Percentiles rank a stretch among this genome's conserved stretches.
Conservation (phyloP, 2,329 filamentous ascomycete genomes). For the Claviceps digitariae region DNA sequence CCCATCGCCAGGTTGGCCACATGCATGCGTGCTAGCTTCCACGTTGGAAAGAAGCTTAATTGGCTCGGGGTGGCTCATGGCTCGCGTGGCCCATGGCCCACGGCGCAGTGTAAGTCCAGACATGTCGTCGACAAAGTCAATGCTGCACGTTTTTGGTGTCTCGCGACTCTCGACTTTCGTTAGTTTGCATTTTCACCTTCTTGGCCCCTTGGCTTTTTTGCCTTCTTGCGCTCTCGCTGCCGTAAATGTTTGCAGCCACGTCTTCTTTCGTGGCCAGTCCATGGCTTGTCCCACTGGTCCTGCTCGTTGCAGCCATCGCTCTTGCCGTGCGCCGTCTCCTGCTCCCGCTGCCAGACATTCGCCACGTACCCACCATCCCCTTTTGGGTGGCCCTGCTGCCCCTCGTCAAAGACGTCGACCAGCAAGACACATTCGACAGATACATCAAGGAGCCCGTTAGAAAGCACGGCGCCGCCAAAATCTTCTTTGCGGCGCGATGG, state of each 20-base stretch:
- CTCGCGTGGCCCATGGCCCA: not conserved
- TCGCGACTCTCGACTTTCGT: not conserved
- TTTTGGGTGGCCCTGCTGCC: slow-evolving; percentile 30
- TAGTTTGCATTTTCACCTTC: not conserved
- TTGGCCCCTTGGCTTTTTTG: not conserved
- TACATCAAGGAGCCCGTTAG: slow-evolving; percentile 25
- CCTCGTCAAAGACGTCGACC: slow-evolving; percentile 28
- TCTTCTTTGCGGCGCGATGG: slow-evolving; percentile 36
- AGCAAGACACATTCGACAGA: slow-evolving; percentile 24
- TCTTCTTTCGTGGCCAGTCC: not conserved
- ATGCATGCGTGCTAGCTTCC: too few relatives aligned
- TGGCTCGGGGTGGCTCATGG: not conserved
- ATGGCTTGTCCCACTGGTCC: not conserved
- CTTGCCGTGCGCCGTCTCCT: slow-evolving; percentile 7
- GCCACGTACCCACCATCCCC: slow-evolving; percentile 28
- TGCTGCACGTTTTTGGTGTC: not conserved
- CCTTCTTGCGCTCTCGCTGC: not conserved
- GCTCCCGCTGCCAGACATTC: slow-evolving; percentile 13
- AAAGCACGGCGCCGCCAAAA: slow-evolving; percentile 30
- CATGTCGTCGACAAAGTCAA: not conserved
- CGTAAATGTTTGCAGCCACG: not conserved
- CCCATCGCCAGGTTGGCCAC: too few relatives aligned
- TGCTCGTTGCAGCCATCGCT: not conserved
- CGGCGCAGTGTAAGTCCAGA: not conserved
- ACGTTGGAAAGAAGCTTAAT: not conserved